Evolutionary conservation across 768 basidiomycete genomes (phyloP).

Genomic region (Lactarius hatsudake): DNA sequence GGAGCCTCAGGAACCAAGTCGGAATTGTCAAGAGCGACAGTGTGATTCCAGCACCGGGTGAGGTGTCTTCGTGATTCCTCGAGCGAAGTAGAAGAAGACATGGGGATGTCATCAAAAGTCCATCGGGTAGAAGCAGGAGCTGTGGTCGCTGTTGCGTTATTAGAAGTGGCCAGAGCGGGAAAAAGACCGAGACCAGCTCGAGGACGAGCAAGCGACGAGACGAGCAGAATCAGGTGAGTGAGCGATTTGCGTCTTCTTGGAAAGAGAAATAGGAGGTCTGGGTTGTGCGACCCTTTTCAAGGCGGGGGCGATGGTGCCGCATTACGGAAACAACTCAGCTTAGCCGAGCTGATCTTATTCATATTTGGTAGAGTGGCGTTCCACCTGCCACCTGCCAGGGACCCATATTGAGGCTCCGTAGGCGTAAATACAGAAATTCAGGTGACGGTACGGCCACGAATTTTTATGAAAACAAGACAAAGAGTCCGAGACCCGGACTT

Average conservation of each 20-base stretch:
- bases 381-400: no score
- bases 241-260: neutral
- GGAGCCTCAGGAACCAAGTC: neutral
- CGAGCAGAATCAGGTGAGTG: neutral
- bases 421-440: neutral
- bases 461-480: neutral
- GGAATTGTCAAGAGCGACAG: constrained; percentile 9
- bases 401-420: no score
- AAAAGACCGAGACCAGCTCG: constrained; percentile 11
- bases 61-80: neutral
- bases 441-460: neutral
- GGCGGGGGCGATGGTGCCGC: neutral
- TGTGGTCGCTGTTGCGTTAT: constrained; percentile 9
- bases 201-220: constrained; percentile 3
- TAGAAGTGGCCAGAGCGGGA: neutral
- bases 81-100: constrained; percentile 12
- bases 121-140: constrained; percentile 20
- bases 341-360: neutral
- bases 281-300: no score
- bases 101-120: constrained; percentile 21
- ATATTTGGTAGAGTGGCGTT: no score
- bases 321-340: neutral
- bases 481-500: neutral
- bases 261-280: neutral
- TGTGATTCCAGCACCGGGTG: neutral